Evolutionary conservation across 164 flowering plant genomes (phyloP).

Genomic region (Liquidambar formosana): DNA sequence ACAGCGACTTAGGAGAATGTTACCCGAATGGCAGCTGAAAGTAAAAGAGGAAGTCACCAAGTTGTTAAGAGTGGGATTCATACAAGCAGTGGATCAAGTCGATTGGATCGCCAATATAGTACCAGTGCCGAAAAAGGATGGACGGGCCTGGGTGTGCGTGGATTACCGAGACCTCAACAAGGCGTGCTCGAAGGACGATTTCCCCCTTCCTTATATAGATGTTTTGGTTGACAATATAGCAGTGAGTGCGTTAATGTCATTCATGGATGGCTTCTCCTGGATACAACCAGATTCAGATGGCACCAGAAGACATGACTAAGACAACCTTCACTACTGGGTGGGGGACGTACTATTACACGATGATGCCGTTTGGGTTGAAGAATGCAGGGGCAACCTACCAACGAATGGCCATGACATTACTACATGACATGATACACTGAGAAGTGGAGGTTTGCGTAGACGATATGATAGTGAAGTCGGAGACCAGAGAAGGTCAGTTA

Average conservation of each 20-base stretch:
- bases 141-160: background rate
- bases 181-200: background rate
- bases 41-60: too few species aligned
- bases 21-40: too few species aligned
- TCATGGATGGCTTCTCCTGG: background rate
- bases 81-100: too few species aligned
- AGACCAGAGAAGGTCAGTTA: too few species aligned
- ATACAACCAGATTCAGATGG: too few species aligned
- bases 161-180: background rate
- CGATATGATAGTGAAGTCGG: background rate
- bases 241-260: background rate
- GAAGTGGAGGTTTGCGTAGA: constrained; percentile 4
- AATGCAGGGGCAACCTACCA: constrained; percentile 9
- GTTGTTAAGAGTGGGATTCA: too few species aligned
- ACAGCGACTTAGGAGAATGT: too few species aligned
- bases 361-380: constrained; percentile 6
- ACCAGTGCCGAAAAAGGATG: background rate
- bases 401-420: background rate
- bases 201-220: background rate
- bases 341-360: background rate
- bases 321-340: background rate
- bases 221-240: background rate
- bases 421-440: constrained; percentile 5
- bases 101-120: background rate
- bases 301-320: background rate